Evolutionary conservation across 192 early-diverging fungal species (phyloP).

Genomic region (Entomortierella parvispora): DNA sequence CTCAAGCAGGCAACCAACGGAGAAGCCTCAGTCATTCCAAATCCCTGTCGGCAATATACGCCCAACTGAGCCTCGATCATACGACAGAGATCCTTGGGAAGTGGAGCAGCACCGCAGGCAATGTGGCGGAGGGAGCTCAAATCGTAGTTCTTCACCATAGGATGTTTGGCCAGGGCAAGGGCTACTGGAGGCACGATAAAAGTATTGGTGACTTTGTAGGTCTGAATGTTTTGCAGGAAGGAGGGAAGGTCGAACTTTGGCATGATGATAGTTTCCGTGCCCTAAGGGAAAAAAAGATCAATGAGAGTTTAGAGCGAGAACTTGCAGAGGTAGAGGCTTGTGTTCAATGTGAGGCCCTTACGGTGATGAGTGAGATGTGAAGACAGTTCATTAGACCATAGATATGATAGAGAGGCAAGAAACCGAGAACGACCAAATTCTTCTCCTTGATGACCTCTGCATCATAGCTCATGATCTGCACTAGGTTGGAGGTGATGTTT

Average conservation of each 20-base stretch:
- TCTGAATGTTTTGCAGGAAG: slow-evolving; percentile 73
- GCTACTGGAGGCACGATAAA: slow-evolving; percentile 75
- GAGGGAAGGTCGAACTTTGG: slow-evolving; percentile 76
- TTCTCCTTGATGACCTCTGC: slow-evolving; percentile 41
- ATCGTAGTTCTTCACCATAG: slow-evolving; percentile 78
- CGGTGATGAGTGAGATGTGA: slow-evolving; percentile 50
- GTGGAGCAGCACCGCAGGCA: slow-evolving; percentile 84
- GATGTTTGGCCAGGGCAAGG: slow-evolving; percentile 79
- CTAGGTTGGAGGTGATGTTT: slow-evolving; percentile 83
- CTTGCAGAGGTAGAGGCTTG: no score
- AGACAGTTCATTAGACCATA: slow-evolving; percentile 70
- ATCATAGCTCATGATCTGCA: slow-evolving; percentile 68
- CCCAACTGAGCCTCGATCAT: slow-evolving; percentile 59
- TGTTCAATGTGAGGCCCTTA: slow-evolving; percentile 5
- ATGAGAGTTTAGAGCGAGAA: background rate
- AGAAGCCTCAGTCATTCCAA: slow-evolving; percentile 68
- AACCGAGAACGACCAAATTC: slow-evolving; percentile 58
- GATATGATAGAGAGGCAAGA: slow-evolving; percentile 83
- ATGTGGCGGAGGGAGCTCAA: slow-evolving; percentile 70
- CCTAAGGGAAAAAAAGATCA: slow-evolving; percentile 24
- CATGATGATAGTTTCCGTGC: slow-evolving; percentile 74
- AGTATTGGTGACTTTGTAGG: slow-evolving; percentile 74
- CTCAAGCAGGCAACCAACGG: slow-evolving; percentile 38
- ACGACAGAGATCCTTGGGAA: slow-evolving; percentile 71
- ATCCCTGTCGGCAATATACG: slow-evolving; percentile 62